Evolutionary conservation across 805 yeast genomes (phyloP).

Genomic region (Brettanomyces naardenensis): DNA sequence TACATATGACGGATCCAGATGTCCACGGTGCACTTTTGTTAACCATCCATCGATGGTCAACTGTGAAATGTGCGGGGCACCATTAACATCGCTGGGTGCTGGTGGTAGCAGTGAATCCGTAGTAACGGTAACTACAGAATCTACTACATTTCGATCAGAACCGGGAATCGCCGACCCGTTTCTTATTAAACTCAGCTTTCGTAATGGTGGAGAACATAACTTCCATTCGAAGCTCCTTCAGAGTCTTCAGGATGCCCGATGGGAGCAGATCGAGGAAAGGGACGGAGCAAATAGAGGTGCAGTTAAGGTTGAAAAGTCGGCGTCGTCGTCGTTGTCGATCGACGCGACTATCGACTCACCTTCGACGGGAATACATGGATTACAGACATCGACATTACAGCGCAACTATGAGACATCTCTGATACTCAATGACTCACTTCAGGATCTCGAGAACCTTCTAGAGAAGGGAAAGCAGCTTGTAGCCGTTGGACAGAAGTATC

Average conservation of each 20-base stretch:
- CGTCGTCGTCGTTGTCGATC: background rate
- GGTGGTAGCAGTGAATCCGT: background rate
- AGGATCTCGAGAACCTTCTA: constrained; percentile 71
- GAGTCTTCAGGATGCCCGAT: constrained; percentile 40
- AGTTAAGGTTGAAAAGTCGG: constrained; percentile 14
- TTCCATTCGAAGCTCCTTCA: constrained; percentile 41
- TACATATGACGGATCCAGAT: constrained; percentile 30
- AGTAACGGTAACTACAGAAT: too few species aligned
- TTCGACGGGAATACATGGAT: constrained; percentile 60
- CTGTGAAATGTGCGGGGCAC: constrained; percentile 86
- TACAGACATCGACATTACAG: constrained; percentile 49
- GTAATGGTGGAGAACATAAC: constrained; percentile 55
- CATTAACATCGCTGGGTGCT: constrained; percentile 23
- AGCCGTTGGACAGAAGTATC: constrained; percentile 41
- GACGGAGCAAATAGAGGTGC: constrained; percentile 30
- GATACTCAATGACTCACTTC: constrained; percentile 59
- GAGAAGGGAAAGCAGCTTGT: constrained; percentile 71
- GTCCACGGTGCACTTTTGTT: constrained; percentile 51
- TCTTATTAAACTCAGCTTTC: constrained; percentile 63
- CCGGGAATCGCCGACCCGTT: constrained; percentile 19
- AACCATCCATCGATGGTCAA: constrained; percentile 71
- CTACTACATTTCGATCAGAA: constrained; percentile 2
- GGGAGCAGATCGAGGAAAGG: constrained; percentile 29
- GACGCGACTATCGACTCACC: background rate
- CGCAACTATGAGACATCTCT: constrained; percentile 50